Evolutionary conservation across 1,284 basidiomycete genomes (phyloP), one percentile per base, ranked within the genome.

Genomic region (Fomes fomentarius): DNA sequence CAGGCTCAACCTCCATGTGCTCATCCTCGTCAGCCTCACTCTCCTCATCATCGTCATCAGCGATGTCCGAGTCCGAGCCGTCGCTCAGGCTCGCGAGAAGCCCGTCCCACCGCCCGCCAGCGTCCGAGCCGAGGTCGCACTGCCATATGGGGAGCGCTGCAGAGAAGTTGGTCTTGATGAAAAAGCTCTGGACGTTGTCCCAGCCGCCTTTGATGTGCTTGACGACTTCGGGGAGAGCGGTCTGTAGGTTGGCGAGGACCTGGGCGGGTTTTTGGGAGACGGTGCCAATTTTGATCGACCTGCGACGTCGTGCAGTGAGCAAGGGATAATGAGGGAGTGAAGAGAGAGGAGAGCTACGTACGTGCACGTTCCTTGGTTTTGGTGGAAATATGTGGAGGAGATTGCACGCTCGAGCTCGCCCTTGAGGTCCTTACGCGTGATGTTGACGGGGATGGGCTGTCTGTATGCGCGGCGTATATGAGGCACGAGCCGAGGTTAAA

Each of bases 111-210:
- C 86, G 75, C 8, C 81, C 85, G 33, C 81, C 84, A 42, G 82
- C 79, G 5, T 78, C 77, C 12, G 76, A 77, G 43, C 85, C 83
- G n/a, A 94, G 74, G 12, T 77, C 74, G 66, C 89, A 91, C 39
- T 80, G 85, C 94, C 94, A 99, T 63, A 99, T 85, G 1, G 96
- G 96, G 26, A 99, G 74, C 58, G 90, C 86, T n/a, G 87, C 79
- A 47, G 89, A 93, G 17, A 82, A 83, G 61, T 85, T 91, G 3
- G 94, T 97, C 76, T 99, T 99, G 76, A 99, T 86, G 62, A 95
- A 84, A 25, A 99, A 72, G 56, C 85, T 89, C 66, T 97, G 93
- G 44, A 99, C 78, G 69, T 98, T 98, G 52, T 91, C 87, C 96
- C 96, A 98, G 21, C 85, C 89, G 44, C 87, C 92, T 59, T 85